Base-by-base conservation (phyloP, 2,329 filamentous ascomycete genomes). In the Metarhizium guizhouense region DNA sequence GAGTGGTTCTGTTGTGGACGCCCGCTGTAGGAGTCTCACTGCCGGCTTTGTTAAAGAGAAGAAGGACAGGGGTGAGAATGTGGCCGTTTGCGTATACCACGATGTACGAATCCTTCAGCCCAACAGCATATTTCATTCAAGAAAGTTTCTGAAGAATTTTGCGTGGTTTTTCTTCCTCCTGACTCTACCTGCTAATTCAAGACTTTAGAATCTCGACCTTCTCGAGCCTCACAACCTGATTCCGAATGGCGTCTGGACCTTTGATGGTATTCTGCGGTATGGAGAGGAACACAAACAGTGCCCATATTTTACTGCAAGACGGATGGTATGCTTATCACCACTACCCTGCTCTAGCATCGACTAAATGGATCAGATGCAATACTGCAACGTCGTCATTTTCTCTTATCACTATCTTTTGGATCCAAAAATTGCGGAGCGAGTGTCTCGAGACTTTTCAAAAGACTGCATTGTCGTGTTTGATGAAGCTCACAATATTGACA, bases 381-480 rank as follows among this genome's bases (percentile, higher is more conserved):
- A 92, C 68, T 99, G 94, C 80, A 97, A 99, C 69, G 91, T 99
- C 67, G 96, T 99, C 66, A 99, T 99, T 62, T 99, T 99, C 74
- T 99, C 94, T 0, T 99, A 99, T 68, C 94, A 99, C 71, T 99
- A 99, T 67, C 82, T 99, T 3, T 82, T 99, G 16, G 95, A 99
- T 65, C 94, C 94, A 3, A 99, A 99, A 70, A 99, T 99, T 64
- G 94, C 94, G 13, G 94, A 99, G 68, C 75, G 93, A 56, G 92
- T 97, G 2, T 97, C 94, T 0, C 91, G 88, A 70, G 94, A 99
- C 66, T 82, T 99, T 11, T 96, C 94, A 0, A 96, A 96, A 64
- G 95, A 99, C 70, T 96, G 92, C 69, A 99, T 99, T 53, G 90
- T 99, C 20, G 94, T 99, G 3, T 99, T 99, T 61, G 94, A 99